Base-by-base conservation (phyloP, 768 basidiomycete genomes). In the Collybia sordida region DNA sequence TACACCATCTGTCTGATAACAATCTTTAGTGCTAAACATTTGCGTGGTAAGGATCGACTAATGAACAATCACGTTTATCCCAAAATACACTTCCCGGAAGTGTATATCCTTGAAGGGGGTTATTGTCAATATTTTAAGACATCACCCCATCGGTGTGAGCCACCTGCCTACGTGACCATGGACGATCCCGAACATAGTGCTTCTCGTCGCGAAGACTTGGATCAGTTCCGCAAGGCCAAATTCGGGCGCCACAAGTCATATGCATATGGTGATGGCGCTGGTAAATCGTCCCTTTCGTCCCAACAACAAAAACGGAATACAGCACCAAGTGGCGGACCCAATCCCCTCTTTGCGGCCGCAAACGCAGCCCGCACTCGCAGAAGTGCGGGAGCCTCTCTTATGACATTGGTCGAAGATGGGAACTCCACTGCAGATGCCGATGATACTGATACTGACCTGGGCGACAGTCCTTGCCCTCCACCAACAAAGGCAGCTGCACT, bases 81-180 rank as follows among this genome's bases (percentile, higher is more conserved):
- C 3, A 88, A 81, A 63, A 86, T 98, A 36, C 89, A 91, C 68
- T 99, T 92, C 63, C 97, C 97, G 0, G 97, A 99, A 70, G 82
- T 98, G 15, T 99, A 98, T 72, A 82, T 99, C 58, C 82, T 99
- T 6, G 92, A 97, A 70, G 97, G 97, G 31, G 97, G 97, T 11
- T 99, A 98, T 68, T 92, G 85, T 58, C 80, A 83, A 37, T 98
- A 93, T 72, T 97, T 79, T 72, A 82, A 85, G 58, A 69, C 74
- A 19, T 86, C 81, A 45, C 72, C 82, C 2, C 64, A 69, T 24
- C 86, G 86, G 39, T 98, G 96, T 72, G 74, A 88, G 41, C 95
- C 93, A 0, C 73, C 71, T 15, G 86, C 79, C 1, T 99, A 99
- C 62, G 86, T 96, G 36, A 83, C 80, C 6, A 99, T 99, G 97